A percentile compares a stretch with the other conserved stretches of the same genome.
phyloP scores from a whole-genome alignment of 208 protist genomes.

The Acanthamoeba triangularis region DNA sequence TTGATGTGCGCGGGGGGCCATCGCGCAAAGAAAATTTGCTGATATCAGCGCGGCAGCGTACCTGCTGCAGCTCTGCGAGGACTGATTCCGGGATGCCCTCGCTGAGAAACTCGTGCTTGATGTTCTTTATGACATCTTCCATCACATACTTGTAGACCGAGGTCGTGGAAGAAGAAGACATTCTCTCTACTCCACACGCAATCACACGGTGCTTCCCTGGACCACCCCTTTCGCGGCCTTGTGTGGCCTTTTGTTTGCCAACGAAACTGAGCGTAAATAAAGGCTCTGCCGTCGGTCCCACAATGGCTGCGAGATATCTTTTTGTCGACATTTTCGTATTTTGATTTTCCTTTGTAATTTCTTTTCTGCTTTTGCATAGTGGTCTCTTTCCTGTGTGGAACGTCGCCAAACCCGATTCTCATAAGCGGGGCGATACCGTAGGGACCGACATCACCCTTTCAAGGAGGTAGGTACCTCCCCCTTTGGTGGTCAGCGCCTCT shows the following conservation, averaged over 20 bases:
- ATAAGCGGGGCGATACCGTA: too few species aligned
- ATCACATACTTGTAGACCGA: conserved; percentile 79
- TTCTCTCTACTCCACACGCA: background rate
- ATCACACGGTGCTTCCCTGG: too few species aligned
- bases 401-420: too few species aligned
- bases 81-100: conserved; percentile 78
- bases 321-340: background rate
- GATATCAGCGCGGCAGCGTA: background rate
- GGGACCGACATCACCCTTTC: too few species aligned
- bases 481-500: too few species aligned
- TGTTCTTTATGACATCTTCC: conserved; percentile 64
- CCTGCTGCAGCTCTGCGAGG: conserved; percentile 65
- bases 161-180: background rate
- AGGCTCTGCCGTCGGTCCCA: background rate
- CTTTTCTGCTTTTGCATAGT: background rate
- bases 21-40: too few species aligned
- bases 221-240: background rate
- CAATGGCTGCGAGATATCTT: too few species aligned
- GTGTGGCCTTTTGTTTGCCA: background rate
- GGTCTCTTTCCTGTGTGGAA: too few species aligned
- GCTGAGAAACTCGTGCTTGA: conserved; percentile 81
- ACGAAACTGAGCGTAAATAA: background rate
- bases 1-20: background rate
- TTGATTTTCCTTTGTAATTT: too few species aligned
- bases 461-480: too few species aligned